A percentile compares a stretch with the other conserved stretches of the same genome.
These are phyloP conservation scores for Boletus coccyginus DNA, from an alignment of 768 basidiomycete genomes.

Conservation along the genomic window DNA sequence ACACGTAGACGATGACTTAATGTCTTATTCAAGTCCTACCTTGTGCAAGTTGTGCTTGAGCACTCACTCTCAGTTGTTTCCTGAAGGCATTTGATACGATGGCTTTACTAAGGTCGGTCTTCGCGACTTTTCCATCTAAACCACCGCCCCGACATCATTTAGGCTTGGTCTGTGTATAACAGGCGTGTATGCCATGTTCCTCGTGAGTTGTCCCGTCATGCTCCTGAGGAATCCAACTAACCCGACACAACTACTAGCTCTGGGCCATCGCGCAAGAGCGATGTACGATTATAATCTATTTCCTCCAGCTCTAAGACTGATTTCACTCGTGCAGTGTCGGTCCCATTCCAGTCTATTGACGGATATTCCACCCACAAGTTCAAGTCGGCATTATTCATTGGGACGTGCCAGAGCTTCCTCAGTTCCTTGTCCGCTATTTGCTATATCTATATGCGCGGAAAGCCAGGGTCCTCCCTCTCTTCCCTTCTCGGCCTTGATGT, in stretches of 20 bases:
- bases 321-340: slow-evolving; percentile 55
- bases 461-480: slow-evolving; percentile 47
- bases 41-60: not conserved
- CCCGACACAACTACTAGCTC: slow-evolving; percentile 42
- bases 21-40: not conserved
- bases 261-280: slow-evolving; percentile 96
- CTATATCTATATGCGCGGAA: slow-evolving; percentile 68
- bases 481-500: slow-evolving; percentile 60
- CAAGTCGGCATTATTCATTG: slow-evolving; percentile 81
- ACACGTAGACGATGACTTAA: slow-evolving; percentile 21
- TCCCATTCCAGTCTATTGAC: slow-evolving; percentile 74
- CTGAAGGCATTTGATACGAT: slow-evolving; percentile 7
- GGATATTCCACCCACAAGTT: slow-evolving; percentile 67
- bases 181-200: slow-evolving; percentile 93
- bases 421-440: slow-evolving; percentile 73
- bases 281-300: slow-evolving; percentile 44
- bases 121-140: not conserved
- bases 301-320: not conserved
- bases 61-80: not conserved
- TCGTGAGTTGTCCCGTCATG: slow-evolving; percentile 49
- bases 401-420: slow-evolving; percentile 79
- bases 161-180: slow-evolving; percentile 71
- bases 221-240: not conserved
- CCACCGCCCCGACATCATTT: too few species aligned
- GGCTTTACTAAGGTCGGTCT: slow-evolving; percentile 27